phyloP scores from a whole-genome alignment of 352 stramenopile species.

The Phytophthora sp. region DNA sequence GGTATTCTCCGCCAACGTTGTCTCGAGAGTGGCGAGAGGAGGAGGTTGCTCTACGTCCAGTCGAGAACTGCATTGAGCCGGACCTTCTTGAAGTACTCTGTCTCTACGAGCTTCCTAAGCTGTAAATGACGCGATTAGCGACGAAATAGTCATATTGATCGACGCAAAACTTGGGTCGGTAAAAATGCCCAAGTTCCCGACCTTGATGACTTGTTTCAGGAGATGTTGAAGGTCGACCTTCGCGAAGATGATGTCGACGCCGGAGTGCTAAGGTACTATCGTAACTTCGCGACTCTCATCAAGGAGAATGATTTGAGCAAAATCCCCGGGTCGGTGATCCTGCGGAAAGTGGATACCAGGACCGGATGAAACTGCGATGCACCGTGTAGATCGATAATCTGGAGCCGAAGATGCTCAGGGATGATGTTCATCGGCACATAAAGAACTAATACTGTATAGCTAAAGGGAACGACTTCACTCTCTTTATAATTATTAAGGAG shows the following conservation, averaged over 20 bases:
- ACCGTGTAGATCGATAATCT: constrained; percentile 10
- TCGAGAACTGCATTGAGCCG: background rate
- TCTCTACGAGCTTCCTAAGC: background rate
- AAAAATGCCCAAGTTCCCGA: constrained; percentile 24
- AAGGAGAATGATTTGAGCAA: constrained; percentile 9
- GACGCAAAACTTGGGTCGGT: too few relatives aligned
- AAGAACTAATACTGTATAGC: background rate
- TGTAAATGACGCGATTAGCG: background rate
- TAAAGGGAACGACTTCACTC: constrained; percentile 14
- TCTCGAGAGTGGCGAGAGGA: background rate
- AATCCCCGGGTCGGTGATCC: constrained; percentile 5
- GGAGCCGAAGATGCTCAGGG: constrained; percentile 10
- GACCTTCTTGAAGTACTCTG: background rate
- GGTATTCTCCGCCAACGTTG: background rate
- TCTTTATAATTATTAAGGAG: constrained; percentile 18
- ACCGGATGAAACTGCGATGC: constrained; percentile 16
- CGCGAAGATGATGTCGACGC: constrained; percentile 19
- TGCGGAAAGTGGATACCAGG: background rate
- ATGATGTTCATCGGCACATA: constrained; percentile 8
- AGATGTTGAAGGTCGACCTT: constrained; percentile 26
- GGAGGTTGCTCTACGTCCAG: background rate
- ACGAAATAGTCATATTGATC: background rate
- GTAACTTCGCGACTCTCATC: constrained; percentile 10
- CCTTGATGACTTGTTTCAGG: constrained; percentile 17
- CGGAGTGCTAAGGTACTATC: constrained; percentile 22